Evolutionary conservation across 2,329 filamentous ascomycete species (phyloP), one percentile per base, ranked within the genome.

Genomic region (Dothistroma pini): DNA sequence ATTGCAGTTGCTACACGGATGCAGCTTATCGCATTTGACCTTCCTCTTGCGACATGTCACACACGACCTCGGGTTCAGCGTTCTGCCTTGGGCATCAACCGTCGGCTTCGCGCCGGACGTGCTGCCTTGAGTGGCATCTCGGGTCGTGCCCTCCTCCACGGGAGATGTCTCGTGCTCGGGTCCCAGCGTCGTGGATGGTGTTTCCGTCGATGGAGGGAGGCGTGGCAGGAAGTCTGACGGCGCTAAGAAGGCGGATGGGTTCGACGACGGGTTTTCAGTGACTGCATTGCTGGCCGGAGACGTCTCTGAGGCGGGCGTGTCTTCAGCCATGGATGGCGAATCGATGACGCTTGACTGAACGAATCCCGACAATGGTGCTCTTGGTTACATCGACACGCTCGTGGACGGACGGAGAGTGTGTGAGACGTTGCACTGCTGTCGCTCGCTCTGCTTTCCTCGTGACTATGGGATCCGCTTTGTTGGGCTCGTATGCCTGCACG

Each of bases 11-110:
- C 85, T 85, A 74, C 89, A 92, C 16, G 89, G 87, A 79, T 90
- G 85, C 69, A 84, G 82, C 78, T 91, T 91, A 78, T 92, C 88
- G 80, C 89, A 92, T 70, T 88, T 88, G 58, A 92, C 89, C 74
- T 90, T 89, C 63, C 86, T 79, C 50, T 80, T 78, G 11, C 82
- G 74, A 68, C 82, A 84, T 31, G 81, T 83, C 16, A 83, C 78
- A 65, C 82, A 84, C 29, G 78, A 80, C 48, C 76, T 66, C 8
- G 74, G 74, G 57, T 76, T 77, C 22, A 75, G 67, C 16, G 70
- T 63, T 31, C 71, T 68, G 16, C 71, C 72, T 50, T 74, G 71
- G 19, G 68, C 68, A 64, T 75, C 72, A 11, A 70, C 64, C n/a
- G 47, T 56, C 12, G 57, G 48, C 58, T 61, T 69, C n/a, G 63